Evolutionary conservation across 495 filamentous ascomycete genomes (phyloP), one percentile per base, ranked within the genome.

Genomic region (Annulohypoxylon maeteangense): DNA sequence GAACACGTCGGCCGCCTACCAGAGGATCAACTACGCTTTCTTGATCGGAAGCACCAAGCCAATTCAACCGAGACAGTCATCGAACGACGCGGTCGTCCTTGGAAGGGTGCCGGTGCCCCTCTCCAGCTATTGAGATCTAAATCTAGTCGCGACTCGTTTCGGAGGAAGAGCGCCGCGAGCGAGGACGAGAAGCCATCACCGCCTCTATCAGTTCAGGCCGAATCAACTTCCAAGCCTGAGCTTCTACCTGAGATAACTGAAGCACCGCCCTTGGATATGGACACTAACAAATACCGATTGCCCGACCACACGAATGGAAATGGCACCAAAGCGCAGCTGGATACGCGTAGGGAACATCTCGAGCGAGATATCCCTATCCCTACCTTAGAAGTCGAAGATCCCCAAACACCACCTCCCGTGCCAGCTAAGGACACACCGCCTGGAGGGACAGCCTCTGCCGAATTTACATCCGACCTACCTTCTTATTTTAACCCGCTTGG

Each of bases 1-100:
- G 85, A 86, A 53, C 74, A 83, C 63, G 84, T 93, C 62, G 92
- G 92, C 65, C 87, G 91, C 55, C 90, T 95, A 11, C 89, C 91
- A 5, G 88, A 92, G 79, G 86, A 90, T 61, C 89, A 93, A 44
- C 81, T 95, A 36, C 86, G 89, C 68, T 86, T 89, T 63, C 82
- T 92, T 25, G 90, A 92, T 70, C 85, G 81, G 71, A 82, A 85
- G 7, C 88, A 91, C 68, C 86, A 87, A 58, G 79, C 85, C 59
- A 81, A 82, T 68, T 89, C 89, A 5, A 78, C 82, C 44, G 83
- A 80, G 59, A 62, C 81, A n/a, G 68, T 78, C 47, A 77, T 91
- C 72, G 84, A 87, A 76, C 85, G 83, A 71, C 87, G 84, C 68
- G 89, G 90, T 55, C 86, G 89, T 67, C 83, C 88, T 51, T 91